phyloP scores from a whole-genome alignment of 2,329 filamentous ascomycete genomes.

The Lachnellula cervina region DNA sequence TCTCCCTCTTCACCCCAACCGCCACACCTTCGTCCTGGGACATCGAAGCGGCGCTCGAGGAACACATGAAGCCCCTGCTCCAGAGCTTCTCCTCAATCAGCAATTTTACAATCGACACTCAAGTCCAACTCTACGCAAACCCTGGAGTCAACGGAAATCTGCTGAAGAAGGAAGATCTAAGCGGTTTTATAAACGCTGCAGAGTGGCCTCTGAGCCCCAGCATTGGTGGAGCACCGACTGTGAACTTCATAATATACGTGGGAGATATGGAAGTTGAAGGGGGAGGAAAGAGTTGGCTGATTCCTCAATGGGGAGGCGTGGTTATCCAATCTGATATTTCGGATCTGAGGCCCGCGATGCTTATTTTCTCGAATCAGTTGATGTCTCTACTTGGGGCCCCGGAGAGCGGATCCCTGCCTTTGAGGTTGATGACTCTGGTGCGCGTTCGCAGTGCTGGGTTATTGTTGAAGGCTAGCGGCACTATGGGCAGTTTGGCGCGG shows the following conservation, averaged over 20 bases:
- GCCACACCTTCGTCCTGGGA: constrained; percentile 83
- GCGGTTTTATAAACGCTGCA: constrained; percentile 93
- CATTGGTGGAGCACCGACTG: constrained; percentile 85
- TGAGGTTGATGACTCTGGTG: constrained; percentile 77
- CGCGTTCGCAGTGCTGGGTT: constrained; percentile 83
- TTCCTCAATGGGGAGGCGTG: constrained; percentile 91
- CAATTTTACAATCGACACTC: constrained; percentile 93
- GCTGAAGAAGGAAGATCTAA: constrained; percentile 79
- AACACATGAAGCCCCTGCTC: constrained; percentile 78
- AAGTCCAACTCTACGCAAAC: constrained; percentile 89
- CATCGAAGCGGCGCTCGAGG: constrained; percentile 72
- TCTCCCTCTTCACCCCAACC: constrained; percentile 85
- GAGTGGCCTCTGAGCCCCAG: constrained; percentile 96
- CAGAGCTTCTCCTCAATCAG: constrained; percentile 76
- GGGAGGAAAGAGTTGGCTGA: constrained; percentile 68
- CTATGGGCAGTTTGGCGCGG: constrained; percentile 85
- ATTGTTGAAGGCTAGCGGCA: constrained; percentile 84
- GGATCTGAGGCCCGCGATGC: constrained; percentile 71
- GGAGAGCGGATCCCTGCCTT: constrained; percentile 73
- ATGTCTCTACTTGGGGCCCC: constrained; percentile 84
- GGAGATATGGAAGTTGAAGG: constrained; percentile 50
- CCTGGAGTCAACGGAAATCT: constrained; percentile 57
- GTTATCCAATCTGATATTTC: constrained; percentile 55
- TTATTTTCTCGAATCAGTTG: constrained; percentile 87
- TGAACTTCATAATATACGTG: constrained; percentile 93